Evolutionary conservation across 768 basidiomycete species (phyloP).

Genomic region (Tricholoma bakamatsutake): DNA sequence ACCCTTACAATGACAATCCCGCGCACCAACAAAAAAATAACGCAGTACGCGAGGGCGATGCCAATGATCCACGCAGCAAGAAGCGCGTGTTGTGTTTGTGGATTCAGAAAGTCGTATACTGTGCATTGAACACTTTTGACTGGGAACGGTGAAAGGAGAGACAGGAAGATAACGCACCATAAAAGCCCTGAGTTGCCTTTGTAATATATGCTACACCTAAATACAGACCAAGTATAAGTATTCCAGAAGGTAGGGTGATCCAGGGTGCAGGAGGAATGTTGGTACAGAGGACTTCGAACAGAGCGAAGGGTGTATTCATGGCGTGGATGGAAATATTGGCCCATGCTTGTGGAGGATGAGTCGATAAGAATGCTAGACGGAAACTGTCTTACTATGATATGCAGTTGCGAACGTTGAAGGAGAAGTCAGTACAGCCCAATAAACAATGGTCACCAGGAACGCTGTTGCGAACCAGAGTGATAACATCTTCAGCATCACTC

Average conservation of each 20-base stretch:
- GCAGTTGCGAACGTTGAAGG: constrained; percentile 32
- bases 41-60: neutral
- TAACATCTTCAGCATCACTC: neutral
- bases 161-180: constrained; percentile 38
- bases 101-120: constrained; percentile 1
- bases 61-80: neutral
- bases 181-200: constrained; percentile 51
- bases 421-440: constrained; percentile 49
- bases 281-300: constrained; percentile 54
- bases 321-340: constrained; percentile 54
- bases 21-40: neutral
- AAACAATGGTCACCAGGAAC: constrained; percentile 58
- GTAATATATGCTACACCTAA: constrained; percentile 69
- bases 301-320: constrained; percentile 49
- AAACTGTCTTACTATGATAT: constrained; percentile 30
- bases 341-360: constrained; percentile 38
- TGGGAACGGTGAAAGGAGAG: neutral
- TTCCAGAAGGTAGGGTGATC: constrained; percentile 38
- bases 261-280: constrained; percentile 48
- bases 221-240: constrained; percentile 50
- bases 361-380: neutral
- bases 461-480: constrained; percentile 30
- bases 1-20: neutral
- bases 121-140: neutral
- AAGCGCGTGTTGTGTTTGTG: neutral